Percentiles rank a stretch among this genome's conserved stretches.
Evolutionary conservation across 176 grass and related monocot genomes (phyloP).

Genomic region (Ensete glaucum): DNA sequence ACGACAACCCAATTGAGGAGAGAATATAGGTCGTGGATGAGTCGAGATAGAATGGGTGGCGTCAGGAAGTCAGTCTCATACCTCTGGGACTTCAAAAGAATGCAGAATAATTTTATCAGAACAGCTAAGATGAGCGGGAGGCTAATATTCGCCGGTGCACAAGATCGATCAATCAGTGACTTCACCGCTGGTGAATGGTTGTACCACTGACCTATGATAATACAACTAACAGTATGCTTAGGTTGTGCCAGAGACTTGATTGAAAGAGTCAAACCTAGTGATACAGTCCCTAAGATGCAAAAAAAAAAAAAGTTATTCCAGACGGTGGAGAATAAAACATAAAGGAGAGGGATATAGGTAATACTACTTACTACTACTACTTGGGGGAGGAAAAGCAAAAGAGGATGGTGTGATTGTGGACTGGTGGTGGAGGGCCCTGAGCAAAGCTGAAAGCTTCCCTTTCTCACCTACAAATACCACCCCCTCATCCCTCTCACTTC

Average conservation of each 20-base stretch:
- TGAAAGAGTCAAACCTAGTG: neutral
- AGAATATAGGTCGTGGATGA: neutral
- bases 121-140: constrained; percentile 1
- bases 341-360: neutral
- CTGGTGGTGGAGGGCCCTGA: neutral
- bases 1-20: neutral
- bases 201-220: neutral
- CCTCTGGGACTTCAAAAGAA: neutral
- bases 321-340: neutral
- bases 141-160: neutral
- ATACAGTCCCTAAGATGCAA: neutral
- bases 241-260: neutral
- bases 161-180: neutral
- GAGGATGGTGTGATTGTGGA: neutral
- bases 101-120: constrained; percentile 1
- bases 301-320: neutral
- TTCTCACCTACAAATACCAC: neutral
- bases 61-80: neutral
- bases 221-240: neutral
- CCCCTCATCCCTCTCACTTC: neutral
- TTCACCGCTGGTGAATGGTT: neutral
- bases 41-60: neutral
- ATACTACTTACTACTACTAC: too few relatives aligned
- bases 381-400: neutral
- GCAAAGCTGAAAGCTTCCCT: neutral